Evolutionary conservation across 192 early-diverging fungal species (phyloP), one percentile per base, ranked within the genome.

Genomic region (Coemansia sp.): DNA sequence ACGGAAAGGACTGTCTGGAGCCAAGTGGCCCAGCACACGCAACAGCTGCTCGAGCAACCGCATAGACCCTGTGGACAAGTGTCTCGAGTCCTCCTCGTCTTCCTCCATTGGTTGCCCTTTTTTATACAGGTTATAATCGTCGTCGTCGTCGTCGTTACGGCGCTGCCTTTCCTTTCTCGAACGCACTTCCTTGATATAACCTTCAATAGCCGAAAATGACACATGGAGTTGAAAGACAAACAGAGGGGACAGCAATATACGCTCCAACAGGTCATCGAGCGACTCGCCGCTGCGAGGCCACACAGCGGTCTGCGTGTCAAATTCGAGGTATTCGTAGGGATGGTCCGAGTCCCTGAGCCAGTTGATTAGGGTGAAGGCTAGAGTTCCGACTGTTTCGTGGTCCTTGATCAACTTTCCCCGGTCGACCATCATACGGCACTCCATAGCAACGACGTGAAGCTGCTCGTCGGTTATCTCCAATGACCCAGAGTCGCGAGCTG

Each of bases 401-500:
- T 46, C 24, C 2, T 61, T 34, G 16, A 49, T 50, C 24, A 80
- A 44, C 20, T 47, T 29, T 5, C 40, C 33, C 9, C 65, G 39
- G 5, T 60, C 63, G 29, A 74, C 66, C 53, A 88, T 57, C 41
- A 69, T 53, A 24, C 31, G 33, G 24, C 87, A 76, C 40, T 89
- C 86, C 9, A 13, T 43, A 2, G 66, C 43, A 20, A 88, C 31
- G 2, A 61, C 18, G 1, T 60, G 47, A 10, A 88, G 64, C 34
- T 85, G 84, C 2, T 55, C 31, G 49, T 85, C 80, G 13, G 74
- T 82, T 5, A 88, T 67, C 62, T 87, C 85, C 38, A 74, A 65
- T 0, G 89, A 89, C 10, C 78, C 82, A 53, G 89, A 76, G 0
- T 82, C 76, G 18, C 89, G 81, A 9, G 86, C 78, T 0, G 81